Conservation (phyloP, 1,139 yeast species). For the Candida sanyaensis region DNA sequence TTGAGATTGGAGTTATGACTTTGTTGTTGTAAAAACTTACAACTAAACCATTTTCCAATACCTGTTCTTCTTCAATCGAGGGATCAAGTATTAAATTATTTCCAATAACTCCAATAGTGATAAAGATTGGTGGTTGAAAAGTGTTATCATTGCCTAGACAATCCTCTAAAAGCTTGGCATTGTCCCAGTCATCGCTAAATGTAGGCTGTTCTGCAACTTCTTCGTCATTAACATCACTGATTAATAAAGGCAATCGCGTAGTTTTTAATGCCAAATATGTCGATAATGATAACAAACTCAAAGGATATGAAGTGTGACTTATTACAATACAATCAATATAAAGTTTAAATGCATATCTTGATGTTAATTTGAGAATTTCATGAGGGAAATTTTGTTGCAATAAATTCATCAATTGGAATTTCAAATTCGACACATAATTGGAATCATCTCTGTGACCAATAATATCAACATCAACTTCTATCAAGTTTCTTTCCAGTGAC, state of each 20-base stretch:
- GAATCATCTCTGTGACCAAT: slow-evolving; percentile 73
- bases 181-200: slow-evolving; percentile 85
- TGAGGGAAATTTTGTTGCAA: slow-evolving; percentile 51
- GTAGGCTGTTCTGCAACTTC: slow-evolving; percentile 86
- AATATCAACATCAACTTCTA: slow-evolving; percentile 78
- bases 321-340: slow-evolving; percentile 78
- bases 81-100: slow-evolving; percentile 75
- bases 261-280: slow-evolving; percentile 78
- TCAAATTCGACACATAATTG: slow-evolving; percentile 57
- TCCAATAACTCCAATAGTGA: slow-evolving; percentile 77
- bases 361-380: slow-evolving; percentile 59
- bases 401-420: slow-evolving; percentile 51
- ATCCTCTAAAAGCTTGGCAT: slow-evolving; percentile 48
- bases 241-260: slow-evolving; percentile 71
- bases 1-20: slow-evolving; percentile 65
- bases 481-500: slow-evolving; percentile 42
- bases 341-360: slow-evolving; percentile 73
- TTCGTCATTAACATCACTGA: slow-evolving; percentile 58
- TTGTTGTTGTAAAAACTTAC: slow-evolving; percentile 67
- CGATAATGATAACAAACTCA: slow-evolving; percentile 76
- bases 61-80: slow-evolving; percentile 80
- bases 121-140: slow-evolving; percentile 72
- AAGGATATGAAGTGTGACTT: slow-evolving; percentile 68
- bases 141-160: slow-evolving; percentile 6
- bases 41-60: slow-evolving; percentile 78